Conservation (phyloP, 2,329 filamentous ascomycete genomes). For the Diaporthe citriasiana region DNA sequence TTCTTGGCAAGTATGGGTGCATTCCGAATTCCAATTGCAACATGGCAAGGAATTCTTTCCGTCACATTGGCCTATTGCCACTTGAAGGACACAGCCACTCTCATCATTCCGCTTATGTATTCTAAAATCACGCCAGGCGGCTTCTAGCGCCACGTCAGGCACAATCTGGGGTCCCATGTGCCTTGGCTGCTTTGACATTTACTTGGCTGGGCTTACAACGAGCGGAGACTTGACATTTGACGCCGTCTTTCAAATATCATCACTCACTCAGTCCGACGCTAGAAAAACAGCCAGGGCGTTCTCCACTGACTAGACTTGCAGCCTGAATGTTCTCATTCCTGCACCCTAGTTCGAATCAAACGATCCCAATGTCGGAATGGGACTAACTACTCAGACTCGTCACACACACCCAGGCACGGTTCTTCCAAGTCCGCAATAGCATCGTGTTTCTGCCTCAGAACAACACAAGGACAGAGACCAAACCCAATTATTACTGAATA, state of each 20-base stretch:
- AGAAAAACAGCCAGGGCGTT: slow-evolving; percentile 10
- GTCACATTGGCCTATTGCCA: slow-evolving; percentile 16
- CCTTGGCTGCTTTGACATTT: slow-evolving; percentile 27
- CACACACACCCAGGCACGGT: neutral
- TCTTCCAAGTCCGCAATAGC: neutral
- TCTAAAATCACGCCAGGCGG: neutral
- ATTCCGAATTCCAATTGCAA: neutral
- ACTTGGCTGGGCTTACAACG: neutral
- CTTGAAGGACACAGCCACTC: slow-evolving; percentile 20
- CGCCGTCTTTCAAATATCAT: slow-evolving; percentile 6
- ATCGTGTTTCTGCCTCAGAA: neutral
- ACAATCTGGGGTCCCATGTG: slow-evolving; percentile 5
- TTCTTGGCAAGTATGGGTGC: neutral
- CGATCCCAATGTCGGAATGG: neutral
- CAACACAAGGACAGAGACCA: neutral
- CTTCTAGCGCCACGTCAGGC: slow-evolving; percentile 18
- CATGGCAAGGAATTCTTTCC: neutral
- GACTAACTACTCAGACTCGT: neutral
- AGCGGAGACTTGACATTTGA: neutral
- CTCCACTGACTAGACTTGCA: neutral
- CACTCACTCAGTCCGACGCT: slow-evolving; percentile 18
- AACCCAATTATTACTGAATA: neutral
- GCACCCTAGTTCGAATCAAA: neutral
- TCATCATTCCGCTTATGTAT: neutral
- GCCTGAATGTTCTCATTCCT: neutral